Evolutionary conservation across 2,329 filamentous ascomycete species (phyloP).

Genomic region (Knufia petricola): DNA sequence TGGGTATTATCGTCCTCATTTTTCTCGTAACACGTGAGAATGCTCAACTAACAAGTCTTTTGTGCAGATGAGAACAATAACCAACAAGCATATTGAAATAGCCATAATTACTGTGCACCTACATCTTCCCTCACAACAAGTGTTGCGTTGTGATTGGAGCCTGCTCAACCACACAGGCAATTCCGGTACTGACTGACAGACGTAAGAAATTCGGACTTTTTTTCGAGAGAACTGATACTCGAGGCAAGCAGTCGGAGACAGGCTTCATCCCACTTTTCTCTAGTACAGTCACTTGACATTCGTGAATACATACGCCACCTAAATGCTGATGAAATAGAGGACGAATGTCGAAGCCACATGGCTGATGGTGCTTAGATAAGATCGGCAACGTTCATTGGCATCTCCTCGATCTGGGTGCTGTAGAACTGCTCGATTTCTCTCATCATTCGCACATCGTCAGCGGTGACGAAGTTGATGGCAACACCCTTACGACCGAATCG

Average conservation of each 20-base stretch:
- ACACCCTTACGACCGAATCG: conserved; percentile 99
- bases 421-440: conserved; percentile 99
- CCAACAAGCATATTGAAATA: conserved; percentile 17
- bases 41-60: conserved; percentile 12
- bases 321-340: conserved; percentile 17
- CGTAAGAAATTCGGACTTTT: conserved; percentile 9
- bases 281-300: conserved; percentile 13
- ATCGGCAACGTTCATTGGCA: conserved; percentile 83
- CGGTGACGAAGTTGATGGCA: conserved; percentile 99
- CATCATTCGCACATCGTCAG: conserved; percentile 99
- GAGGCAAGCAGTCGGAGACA: conserved; percentile 25
- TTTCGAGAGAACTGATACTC: conserved; percentile 16
- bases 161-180: conserved; percentile 17
- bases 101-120: conserved; percentile 17
- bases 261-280: conserved; percentile 26
- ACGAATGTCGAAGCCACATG: conserved; percentile 11
- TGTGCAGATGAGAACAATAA: conserved; percentile 18
- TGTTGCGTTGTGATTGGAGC: conserved; percentile 16
- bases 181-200: not conserved
- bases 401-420: conserved; percentile 99
- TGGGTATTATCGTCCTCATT: conserved; percentile 14
- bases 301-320: conserved; percentile 22
- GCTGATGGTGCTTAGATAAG: conserved; percentile 23
- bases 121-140: conserved; percentile 14
- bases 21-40: conserved; percentile 21